Percentiles rank a stretch among this genome's conserved stretches.
These are phyloP conservation scores for Nicotiana benthamiana DNA, from an alignment of 257 asterid species.

Conservation along the genomic window DNA sequence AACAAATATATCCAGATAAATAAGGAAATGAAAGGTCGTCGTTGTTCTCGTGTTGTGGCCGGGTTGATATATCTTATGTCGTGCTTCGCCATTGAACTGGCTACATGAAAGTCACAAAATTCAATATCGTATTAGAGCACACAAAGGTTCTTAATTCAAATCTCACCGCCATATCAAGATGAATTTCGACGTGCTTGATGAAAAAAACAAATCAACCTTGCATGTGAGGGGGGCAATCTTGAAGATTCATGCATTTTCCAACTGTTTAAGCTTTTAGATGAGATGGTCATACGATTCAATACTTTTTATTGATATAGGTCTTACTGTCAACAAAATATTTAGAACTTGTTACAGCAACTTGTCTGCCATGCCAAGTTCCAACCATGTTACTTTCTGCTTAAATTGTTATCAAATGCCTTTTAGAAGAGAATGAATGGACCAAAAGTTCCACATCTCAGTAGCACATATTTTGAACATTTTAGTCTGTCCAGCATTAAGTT, in stretches of 20 bases:
- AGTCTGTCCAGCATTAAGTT: too few relatives aligned
- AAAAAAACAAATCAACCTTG: background rate
- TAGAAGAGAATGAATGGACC: background rate
- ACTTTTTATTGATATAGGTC: background rate
- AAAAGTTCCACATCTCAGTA: background rate
- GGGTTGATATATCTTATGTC: too few relatives aligned
- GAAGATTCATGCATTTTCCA: background rate
- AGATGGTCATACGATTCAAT: background rate
- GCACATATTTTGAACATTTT: background rate
- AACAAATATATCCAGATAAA: background rate
- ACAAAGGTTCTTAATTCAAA: too few relatives aligned
- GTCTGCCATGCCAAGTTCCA: background rate
- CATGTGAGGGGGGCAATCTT: too few relatives aligned
- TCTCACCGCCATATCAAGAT: too few relatives aligned
- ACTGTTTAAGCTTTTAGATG: too few relatives aligned
- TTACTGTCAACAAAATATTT: background rate
- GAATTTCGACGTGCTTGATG: background rate
- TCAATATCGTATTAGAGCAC: too few relatives aligned
- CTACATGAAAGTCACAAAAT: too few relatives aligned
- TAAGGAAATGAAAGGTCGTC: background rate
- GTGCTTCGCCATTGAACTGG: too few relatives aligned
- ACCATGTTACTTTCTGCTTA: background rate
- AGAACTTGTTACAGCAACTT: background rate
- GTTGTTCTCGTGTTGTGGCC: background rate
- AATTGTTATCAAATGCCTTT: background rate